Conservation (phyloP, 2,329 filamentous ascomycete genomes). For the Paradendryphiella salina region DNA sequence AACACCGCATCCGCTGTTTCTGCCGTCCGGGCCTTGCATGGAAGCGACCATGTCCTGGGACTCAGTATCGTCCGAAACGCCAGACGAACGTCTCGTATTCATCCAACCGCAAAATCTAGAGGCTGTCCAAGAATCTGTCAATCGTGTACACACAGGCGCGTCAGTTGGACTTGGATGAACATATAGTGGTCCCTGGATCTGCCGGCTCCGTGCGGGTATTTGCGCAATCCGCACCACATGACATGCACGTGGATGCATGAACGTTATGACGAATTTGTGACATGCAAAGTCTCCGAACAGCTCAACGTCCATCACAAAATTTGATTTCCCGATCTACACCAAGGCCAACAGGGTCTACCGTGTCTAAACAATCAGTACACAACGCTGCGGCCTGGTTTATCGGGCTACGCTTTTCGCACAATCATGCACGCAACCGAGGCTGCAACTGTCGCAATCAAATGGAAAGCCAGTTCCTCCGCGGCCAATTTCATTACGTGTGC, state of each 20-base stretch:
- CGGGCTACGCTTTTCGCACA: background rate
- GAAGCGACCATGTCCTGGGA: too few relatives aligned
- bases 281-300: slow-evolving; percentile 1
- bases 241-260: slow-evolving; percentile 12
- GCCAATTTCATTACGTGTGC: slow-evolving; percentile 5
- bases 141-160: background rate
- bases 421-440: slow-evolving; percentile 2
- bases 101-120: background rate
- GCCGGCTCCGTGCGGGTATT: slow-evolving; percentile 13
- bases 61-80: background rate
- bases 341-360: background rate
- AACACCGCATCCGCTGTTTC: too few relatives aligned
- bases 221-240: slow-evolving; percentile 10
- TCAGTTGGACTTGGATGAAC: slow-evolving; percentile 1
- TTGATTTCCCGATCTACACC: slow-evolving; percentile 6
- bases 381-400: background rate
- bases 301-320: slow-evolving; percentile 5
- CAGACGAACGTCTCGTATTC: background rate
- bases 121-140: background rate
- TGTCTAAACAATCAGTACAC: background rate
- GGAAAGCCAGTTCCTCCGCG: background rate
- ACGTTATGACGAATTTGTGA: slow-evolving; percentile 9
- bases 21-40: too few relatives aligned
- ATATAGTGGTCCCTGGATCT: slow-evolving; percentile 5
- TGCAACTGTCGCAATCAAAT: background rate